phyloP scores from a whole-genome alignment of 2,329 filamentous ascomycete genomes.

The Bisporella sp. region DNA sequence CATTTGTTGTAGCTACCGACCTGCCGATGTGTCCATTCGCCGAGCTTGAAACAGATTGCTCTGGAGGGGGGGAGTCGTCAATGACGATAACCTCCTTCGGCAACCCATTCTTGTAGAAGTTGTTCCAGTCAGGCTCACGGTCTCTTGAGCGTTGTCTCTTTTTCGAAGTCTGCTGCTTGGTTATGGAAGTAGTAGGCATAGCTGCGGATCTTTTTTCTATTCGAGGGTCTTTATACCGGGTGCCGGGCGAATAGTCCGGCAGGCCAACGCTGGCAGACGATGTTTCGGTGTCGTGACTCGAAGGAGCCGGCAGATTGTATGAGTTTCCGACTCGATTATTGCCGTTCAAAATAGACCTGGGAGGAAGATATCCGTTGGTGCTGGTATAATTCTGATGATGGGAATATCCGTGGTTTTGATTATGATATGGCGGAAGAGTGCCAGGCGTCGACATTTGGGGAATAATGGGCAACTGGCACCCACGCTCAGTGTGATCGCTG shows the following conservation, averaged over 20 bases:
- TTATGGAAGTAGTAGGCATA: slow-evolving; percentile 27
- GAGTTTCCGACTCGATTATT: slow-evolving; percentile 24
- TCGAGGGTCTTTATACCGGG: slow-evolving; percentile 12
- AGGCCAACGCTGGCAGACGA: slow-evolving; percentile 17
- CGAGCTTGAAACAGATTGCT: slow-evolving; percentile 24
- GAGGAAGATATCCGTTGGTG: slow-evolving; percentile 43
- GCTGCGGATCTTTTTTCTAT: slow-evolving; percentile 26
- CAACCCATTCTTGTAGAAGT: slow-evolving; percentile 76
- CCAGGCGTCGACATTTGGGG: slow-evolving; percentile 71
- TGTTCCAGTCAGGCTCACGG: slow-evolving; percentile 68
- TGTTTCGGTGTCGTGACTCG: slow-evolving; percentile 24
- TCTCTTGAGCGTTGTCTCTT: slow-evolving; percentile 30
- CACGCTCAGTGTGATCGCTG: no score
- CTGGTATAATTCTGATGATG: slow-evolving; percentile 48
- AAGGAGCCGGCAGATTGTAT: slow-evolving; percentile 24
- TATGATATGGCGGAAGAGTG: slow-evolving; percentile 57
- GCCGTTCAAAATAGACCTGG: slow-evolving; percentile 31
- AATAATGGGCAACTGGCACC: background rate
- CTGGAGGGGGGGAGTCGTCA: slow-evolving; percentile 54
- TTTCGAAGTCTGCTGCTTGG: slow-evolving; percentile 30
- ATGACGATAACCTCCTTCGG: slow-evolving; percentile 85
- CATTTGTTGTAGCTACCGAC: slow-evolving; percentile 23
- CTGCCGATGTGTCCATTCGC: slow-evolving; percentile 32
- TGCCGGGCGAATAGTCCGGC: slow-evolving; percentile 17
- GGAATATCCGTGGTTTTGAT: slow-evolving; percentile 56